These are phyloP conservation scores for Closterium sp. DNA, from an alignment of 139 green algal genomes.

Conservation along the genomic window DNA sequence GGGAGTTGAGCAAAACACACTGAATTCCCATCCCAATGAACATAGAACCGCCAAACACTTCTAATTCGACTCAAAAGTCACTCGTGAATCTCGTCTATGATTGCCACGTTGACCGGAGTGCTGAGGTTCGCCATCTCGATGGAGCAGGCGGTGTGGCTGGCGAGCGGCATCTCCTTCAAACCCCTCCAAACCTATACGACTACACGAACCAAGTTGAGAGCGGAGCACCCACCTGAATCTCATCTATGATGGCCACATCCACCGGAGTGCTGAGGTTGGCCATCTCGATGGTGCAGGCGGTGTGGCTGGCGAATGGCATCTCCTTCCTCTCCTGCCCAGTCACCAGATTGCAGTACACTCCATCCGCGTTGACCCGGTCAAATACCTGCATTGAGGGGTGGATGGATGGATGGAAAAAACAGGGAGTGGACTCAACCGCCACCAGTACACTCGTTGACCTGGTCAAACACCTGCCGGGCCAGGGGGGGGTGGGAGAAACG, in stretches of 20 bases:
- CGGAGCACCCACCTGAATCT: conserved; percentile 74
- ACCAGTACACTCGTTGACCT: conserved; percentile 62
- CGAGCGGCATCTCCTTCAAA: conserved; percentile 65
- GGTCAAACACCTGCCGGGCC: conserved; percentile 42
- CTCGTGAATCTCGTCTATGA: conserved; percentile 98
- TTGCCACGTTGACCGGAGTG: conserved; percentile 76
- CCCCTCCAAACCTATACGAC: conserved; percentile 80
- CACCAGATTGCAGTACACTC: conserved; percentile 65
- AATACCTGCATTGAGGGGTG: conserved; percentile 26
- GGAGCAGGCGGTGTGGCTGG: conserved; percentile 44
- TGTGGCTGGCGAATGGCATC: conserved; percentile 77
- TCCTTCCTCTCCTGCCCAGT: conserved; percentile 82
- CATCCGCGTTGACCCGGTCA: conserved; percentile 52
- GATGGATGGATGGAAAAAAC: too few relatives aligned
- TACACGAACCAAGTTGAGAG: conserved; percentile 49
- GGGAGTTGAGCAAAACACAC: too few relatives aligned
- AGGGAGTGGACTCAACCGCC: too few relatives aligned
- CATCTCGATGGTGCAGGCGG: conserved; percentile 95
- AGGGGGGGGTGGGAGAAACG: too few relatives aligned
- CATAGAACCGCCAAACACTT: too few relatives aligned
- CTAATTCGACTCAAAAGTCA: too few relatives aligned
- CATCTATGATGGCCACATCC: conserved; percentile 93
- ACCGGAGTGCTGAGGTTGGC: conserved; percentile 57
- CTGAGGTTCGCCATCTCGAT: conserved; percentile 85
- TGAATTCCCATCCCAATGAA: too few relatives aligned